Evolutionary conservation across 768 basidiomycete species (phyloP).

Genomic region (Mycena vulgaris): DNA sequence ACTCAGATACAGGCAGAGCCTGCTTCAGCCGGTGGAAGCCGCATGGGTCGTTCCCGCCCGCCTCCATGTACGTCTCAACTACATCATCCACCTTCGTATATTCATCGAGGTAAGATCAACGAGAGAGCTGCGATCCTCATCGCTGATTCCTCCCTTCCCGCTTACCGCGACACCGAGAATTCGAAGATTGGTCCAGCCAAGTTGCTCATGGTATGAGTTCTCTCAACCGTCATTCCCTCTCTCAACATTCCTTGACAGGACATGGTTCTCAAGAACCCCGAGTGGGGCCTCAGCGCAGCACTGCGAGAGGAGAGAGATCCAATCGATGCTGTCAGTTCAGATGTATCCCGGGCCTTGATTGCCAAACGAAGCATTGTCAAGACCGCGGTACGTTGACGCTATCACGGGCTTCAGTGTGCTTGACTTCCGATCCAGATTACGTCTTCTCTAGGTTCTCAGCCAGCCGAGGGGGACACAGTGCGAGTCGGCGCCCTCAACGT

Average conservation of each 20-base stretch:
- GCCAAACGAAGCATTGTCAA: constrained; percentile 4
- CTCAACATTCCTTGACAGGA: not conserved
- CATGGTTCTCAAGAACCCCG: not conserved
- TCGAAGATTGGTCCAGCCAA: not conserved
- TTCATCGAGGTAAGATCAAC: not conserved
- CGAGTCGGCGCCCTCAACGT: not conserved
- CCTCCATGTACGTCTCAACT: too few species aligned
- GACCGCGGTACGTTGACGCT: not conserved
- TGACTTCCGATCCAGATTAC: not conserved
- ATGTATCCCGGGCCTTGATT: not conserved
- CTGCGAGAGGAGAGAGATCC: not conserved
- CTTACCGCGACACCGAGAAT: not conserved
- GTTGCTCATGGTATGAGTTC: not conserved
- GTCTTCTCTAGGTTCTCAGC: not conserved
- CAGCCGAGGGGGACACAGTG: not conserved
- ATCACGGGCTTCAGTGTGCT: not conserved
- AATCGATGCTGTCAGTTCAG: not conserved
- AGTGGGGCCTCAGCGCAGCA: not conserved
- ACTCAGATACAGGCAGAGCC: not conserved
- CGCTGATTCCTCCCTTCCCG: not conserved
- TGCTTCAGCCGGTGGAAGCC: not conserved
- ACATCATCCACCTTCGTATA: too few species aligned
- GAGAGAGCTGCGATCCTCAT: not conserved
- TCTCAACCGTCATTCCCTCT: not conserved
- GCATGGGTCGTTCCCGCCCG: not conserved